A percentile compares a stretch with the other conserved stretches of the same genome.
Evolutionary conservation across 352 stramenopile genomes (phyloP).

Genomic region (Phytopythium delawarense): DNA sequence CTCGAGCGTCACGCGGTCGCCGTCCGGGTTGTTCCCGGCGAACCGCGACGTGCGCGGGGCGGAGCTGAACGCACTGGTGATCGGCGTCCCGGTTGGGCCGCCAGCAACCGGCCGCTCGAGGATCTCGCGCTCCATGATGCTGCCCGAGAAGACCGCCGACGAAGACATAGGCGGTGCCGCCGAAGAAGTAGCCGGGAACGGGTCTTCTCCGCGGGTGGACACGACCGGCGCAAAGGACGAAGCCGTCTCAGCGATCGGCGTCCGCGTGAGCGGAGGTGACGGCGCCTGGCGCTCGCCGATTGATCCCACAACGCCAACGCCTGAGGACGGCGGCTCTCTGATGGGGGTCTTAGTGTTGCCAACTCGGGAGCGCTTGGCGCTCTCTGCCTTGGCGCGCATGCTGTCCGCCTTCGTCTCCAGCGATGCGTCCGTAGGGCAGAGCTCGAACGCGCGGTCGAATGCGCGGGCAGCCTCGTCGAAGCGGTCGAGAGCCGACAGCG

Average conservation of each 20-base stretch:
- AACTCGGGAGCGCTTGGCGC: not conserved
- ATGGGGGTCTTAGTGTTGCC: not conserved
- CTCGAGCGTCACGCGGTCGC: constrained; percentile 63
- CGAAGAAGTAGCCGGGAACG: not conserved
- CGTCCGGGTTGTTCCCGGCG: constrained; percentile 61
- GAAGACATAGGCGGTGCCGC: constrained; percentile 15
- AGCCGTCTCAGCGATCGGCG: constrained; percentile 4
- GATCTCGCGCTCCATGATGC: constrained; percentile 62
- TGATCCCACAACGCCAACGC: not conserved
- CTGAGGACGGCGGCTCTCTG: not conserved
- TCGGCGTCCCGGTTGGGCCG: not conserved
- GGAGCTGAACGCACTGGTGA: constrained; percentile 11
- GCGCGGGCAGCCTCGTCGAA: constrained; percentile 60
- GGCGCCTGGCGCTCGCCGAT: constrained; percentile 10
- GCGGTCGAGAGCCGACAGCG: constrained; percentile 55
- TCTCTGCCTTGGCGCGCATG: constrained; percentile 40
- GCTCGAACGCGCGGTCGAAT: constrained; percentile 62
- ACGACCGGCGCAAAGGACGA: constrained; percentile 11
- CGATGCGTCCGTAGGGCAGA: constrained; percentile 64
- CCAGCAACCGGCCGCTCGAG: constrained; percentile 13
- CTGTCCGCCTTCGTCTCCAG: constrained; percentile 58
- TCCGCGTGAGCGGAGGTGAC: constrained; percentile 6
- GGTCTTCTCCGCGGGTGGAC: constrained; percentile 5
- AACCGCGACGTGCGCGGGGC: constrained; percentile 45
- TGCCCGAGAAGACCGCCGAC: constrained; percentile 61